Evolutionary conservation across 2,329 filamentous ascomycete species (phyloP).

Genomic region (Clonostachys byssicola): DNA sequence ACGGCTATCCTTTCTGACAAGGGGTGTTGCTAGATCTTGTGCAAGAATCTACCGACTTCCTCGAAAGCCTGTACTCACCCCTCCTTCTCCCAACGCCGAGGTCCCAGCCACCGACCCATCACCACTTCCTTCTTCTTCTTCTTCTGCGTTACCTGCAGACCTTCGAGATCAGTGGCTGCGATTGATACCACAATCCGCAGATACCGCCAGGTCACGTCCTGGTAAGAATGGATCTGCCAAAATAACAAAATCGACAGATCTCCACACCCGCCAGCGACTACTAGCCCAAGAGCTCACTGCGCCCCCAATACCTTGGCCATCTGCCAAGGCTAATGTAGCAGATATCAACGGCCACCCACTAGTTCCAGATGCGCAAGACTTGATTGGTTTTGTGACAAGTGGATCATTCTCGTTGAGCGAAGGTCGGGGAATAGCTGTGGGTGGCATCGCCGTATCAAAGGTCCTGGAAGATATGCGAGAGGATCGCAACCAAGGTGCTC

Average conservation of each 20-base stretch:
- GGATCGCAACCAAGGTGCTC: constrained; percentile 34
- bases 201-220: neutral
- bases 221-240: neutral
- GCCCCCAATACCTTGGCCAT: constrained; percentile 18
- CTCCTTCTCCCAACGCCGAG: constrained; percentile 29
- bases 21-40: constrained; percentile 67
- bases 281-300: constrained; percentile 44
- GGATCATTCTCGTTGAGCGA: constrained; percentile 78
- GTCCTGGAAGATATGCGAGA: constrained; percentile 33
- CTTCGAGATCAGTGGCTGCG: constrained; percentile 71
- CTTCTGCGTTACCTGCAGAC: constrained; percentile 29
- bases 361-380: constrained; percentile 69
- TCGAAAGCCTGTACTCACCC: constrained; percentile 12
- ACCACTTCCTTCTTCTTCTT: constrained; percentile 8
- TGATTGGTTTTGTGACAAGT: constrained; percentile 87
- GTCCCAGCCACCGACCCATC: constrained; percentile 38
- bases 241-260: neutral
- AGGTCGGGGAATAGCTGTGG: constrained; percentile 73
- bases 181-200: constrained; percentile 27
- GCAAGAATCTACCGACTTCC: constrained; percentile 86
- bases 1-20: constrained; percentile 60
- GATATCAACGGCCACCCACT: constrained; percentile 52
- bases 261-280: constrained; percentile 27
- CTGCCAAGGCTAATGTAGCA: constrained; percentile 26
- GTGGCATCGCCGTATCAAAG: constrained; percentile 59